Evolutionary conservation across 768 basidiomycete genomes (phyloP).

Genomic region (Boletales sp.): DNA sequence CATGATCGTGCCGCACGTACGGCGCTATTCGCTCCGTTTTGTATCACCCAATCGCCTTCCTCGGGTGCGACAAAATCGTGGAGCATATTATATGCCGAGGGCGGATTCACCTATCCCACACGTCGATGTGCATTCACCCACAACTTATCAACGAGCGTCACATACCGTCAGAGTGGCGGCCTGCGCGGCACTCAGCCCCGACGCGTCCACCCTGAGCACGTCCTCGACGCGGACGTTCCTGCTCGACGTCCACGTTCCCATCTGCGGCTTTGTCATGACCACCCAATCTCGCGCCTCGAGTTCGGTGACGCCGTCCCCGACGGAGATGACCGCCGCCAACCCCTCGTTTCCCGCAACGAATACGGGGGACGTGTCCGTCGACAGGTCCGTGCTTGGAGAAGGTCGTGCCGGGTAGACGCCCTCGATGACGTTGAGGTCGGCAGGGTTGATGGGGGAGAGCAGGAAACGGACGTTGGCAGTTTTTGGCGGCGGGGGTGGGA

Average conservation of each 20-base stretch:
- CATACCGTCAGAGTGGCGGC: conserved; percentile 75
- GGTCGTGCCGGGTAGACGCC: conserved; percentile 79
- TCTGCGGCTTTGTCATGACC: conserved; percentile 60
- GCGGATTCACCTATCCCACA: conserved; percentile 63
- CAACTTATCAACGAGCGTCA: neutral
- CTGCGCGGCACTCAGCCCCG: conserved; percentile 51
- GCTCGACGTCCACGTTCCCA: conserved; percentile 71
- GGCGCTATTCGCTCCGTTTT: conserved; percentile 84
- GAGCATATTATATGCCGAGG: conserved; percentile 83
- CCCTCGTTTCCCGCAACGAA: conserved; percentile 79
- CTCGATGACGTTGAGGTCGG: conserved; percentile 78
- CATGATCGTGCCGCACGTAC: conserved; percentile 38
- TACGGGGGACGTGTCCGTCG: conserved; percentile 34
- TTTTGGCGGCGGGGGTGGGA: conserved; percentile 51
- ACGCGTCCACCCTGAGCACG: conserved; percentile 56
- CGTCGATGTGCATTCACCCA: neutral
- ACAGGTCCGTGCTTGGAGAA: conserved; percentile 33
- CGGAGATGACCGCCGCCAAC: conserved; percentile 57
- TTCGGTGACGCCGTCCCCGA: conserved; percentile 51
- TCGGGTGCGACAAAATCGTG: conserved; percentile 60
- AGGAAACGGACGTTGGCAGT: conserved; percentile 65
- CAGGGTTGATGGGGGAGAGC: conserved; percentile 75
- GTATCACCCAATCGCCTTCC: conserved; percentile 76
- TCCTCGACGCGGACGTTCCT: conserved; percentile 53
- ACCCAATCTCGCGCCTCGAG: conserved; percentile 68